These are phyloP conservation scores for Gossypium herbaceum DNA, from an alignment of 345 rosid species.

Conservation along the genomic window DNA sequence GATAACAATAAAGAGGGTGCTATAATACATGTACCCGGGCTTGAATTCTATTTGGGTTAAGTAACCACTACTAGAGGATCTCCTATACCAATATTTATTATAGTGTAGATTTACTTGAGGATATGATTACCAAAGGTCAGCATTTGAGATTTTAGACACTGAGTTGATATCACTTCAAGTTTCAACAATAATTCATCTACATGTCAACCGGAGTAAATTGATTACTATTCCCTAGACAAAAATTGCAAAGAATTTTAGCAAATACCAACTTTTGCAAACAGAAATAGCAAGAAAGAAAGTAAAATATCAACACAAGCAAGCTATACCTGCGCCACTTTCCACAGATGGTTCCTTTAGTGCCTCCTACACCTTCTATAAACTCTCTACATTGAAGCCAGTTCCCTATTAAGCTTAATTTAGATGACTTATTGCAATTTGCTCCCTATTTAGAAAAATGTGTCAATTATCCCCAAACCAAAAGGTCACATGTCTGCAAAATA, in stretches of 20 bases:
- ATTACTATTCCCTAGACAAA: neutral
- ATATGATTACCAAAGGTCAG: neutral
- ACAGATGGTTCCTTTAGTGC: conserved; percentile 50
- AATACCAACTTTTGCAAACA: neutral
- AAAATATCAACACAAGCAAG: neutral
- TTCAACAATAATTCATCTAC: neutral
- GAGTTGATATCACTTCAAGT: neutral
- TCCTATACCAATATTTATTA: neutral
- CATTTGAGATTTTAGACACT: neutral
- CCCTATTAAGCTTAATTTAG: conserved; percentile 40
- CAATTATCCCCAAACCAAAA: conserved; percentile 8
- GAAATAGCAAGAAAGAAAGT: neutral
- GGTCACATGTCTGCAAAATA: neutral
- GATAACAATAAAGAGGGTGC: neutral
- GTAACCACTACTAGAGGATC: neutral
- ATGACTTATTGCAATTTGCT: conserved; percentile 26
- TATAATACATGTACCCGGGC: neutral
- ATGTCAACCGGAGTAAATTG: neutral
- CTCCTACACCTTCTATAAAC: conserved; percentile 38
- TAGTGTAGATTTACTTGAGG: neutral
- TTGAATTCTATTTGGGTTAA: neutral
- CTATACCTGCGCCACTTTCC: conserved; percentile 97
- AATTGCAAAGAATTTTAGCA: neutral
- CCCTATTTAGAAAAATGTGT: conserved; percentile 35
- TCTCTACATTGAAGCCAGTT: conserved; percentile 93